Base-by-base conservation (phyloP, 1,139 yeast species). In the Blastobotrys proliferans region DNA sequence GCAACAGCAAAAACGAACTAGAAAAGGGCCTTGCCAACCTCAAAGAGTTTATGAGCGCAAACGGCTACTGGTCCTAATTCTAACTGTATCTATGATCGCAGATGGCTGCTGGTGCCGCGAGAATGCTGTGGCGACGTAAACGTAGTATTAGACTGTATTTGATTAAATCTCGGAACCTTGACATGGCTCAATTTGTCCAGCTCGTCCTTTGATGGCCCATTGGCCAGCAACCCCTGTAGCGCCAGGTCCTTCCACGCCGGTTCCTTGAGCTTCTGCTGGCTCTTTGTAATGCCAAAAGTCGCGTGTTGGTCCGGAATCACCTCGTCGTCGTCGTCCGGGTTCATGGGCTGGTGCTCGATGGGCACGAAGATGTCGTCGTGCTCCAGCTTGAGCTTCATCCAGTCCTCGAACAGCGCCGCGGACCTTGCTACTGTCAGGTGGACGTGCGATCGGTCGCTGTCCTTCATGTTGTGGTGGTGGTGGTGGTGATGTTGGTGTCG, bases 1-100 rank as follows among this genome's bases (percentile, higher is more conserved):
- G 74, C n/a, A 77, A 76, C 52, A 55, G 66, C 9, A 53, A 61
- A 6, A 53, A 56, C 3, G 72, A 71, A 40, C 54, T 76, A 22
- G 31, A 26, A 8, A 41, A 47, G 8, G 72, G 70, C 0, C 50
- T 68, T 27, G 52, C 50, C 14, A 29, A 50, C n/a, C 42, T 64
- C 35, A 46, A 50, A 36, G 35, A 50, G 24, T 33, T 37, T 19
- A 41, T 41, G 42, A 32, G 18, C 37, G 25, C 34, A 27, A 13
- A 20, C 29, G 40, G 40, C 13, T 30, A 20, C 29, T 37, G 40
- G 40, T 22, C 5, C 11, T 33, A 33, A 27, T 3, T n/a, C 17
- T 16, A 14, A 11, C 17, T 11, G 35, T 4, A 22, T 22, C 11
- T 11, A 22, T 22, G 26, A 22, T 22, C 26, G 26, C 8, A 22